These are phyloP conservation scores for Candida ulmi DNA, from an alignment of 805 yeast species.

Conservation along the genomic window DNA sequence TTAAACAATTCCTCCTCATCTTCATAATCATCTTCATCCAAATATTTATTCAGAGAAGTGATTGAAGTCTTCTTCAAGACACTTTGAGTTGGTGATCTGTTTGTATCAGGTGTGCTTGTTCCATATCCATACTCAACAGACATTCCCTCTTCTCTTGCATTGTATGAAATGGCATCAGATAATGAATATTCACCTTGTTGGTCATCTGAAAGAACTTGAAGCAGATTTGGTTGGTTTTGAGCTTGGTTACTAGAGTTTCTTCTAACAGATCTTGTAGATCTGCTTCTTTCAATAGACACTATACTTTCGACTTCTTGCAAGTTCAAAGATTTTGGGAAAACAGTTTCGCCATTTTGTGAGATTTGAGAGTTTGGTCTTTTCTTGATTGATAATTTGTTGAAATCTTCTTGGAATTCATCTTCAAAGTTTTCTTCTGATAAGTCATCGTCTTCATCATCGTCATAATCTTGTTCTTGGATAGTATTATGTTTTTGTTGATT, in stretches of 20 bases:
- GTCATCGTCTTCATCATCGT: background rate
- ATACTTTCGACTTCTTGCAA: constrained; percentile 70
- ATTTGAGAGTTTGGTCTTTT: constrained; percentile 11
- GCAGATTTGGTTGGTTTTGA: background rate
- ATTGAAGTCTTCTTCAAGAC: constrained; percentile 27
- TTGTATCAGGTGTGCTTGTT: constrained; percentile 24
- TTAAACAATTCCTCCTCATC: constrained; percentile 20
- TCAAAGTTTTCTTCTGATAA: constrained; percentile 13
- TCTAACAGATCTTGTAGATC: constrained; percentile 51
- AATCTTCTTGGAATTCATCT: constrained; percentile 20
- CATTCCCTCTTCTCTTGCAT: constrained; percentile 45
- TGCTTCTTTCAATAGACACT: constrained; percentile 59
- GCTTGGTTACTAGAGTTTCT: constrained; percentile 21
- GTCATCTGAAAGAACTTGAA: too few species aligned
- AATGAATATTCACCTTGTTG: constrained; percentile 10
- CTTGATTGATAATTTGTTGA: constrained; percentile 13
- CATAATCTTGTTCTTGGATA: too few species aligned
- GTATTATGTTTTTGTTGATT: too few species aligned
- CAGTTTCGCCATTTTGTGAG: constrained; percentile 43
- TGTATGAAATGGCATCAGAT: constrained; percentile 28
- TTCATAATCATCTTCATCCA: constrained; percentile 5
- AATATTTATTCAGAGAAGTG: constrained; percentile 3
- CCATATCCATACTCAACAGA: constrained; percentile 28
- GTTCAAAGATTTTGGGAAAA: constrained; percentile 67
- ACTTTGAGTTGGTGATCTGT: constrained; percentile 32